These are phyloP conservation scores for Fusarium solani-melongenae DNA, from an alignment of 2,329 filamentous ascomycete species.

Conservation along the genomic window DNA sequence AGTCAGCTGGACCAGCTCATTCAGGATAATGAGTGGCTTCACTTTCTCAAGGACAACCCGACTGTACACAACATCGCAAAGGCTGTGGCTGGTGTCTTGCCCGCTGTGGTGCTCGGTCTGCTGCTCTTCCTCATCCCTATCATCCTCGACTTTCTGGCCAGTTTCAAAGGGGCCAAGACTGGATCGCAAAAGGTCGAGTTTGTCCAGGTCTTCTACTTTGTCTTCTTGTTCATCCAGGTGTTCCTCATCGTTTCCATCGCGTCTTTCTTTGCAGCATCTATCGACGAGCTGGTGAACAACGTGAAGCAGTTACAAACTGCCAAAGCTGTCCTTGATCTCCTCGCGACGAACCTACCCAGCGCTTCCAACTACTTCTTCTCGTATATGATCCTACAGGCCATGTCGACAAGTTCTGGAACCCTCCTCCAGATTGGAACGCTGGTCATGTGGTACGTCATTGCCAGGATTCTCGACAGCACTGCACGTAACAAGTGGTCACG, in stretches of 20 bases:
- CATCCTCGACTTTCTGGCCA: conserved; percentile 78
- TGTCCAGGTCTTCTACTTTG: conserved; percentile 94
- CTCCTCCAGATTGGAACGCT: conserved; percentile 86
- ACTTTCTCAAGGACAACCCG: conserved; percentile 71
- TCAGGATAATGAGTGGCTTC: conserved; percentile 72
- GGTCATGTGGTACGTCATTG: conserved; percentile 82
- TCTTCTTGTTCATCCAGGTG: conserved; percentile 92
- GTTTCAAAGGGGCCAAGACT: conserved; percentile 83
- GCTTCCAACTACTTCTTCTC: conserved; percentile 98
- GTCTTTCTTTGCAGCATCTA: conserved; percentile 73
- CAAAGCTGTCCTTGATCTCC: conserved; percentile 72
- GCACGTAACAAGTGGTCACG: conserved; percentile 84
- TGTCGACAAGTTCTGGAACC: conserved; percentile 90
- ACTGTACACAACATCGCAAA: conserved; percentile 71
- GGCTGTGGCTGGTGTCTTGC: conserved; percentile 85
- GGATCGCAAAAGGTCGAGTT: conserved; percentile 81
- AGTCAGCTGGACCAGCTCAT: conserved; percentile 81
- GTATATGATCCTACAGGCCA: conserved; percentile 95
- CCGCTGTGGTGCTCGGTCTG: conserved; percentile 79
- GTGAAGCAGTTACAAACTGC: conserved; percentile 63
- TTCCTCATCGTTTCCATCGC: conserved; percentile 93
- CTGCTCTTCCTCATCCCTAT: conserved; percentile 85
- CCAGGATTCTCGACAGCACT: conserved; percentile 85
- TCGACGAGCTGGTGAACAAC: conserved; percentile 70
- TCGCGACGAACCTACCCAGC: conserved; percentile 84